A percentile compares a stretch with the other conserved stretches of the same genome.
These are phyloP conservation scores for Nicotiana obtusifolia DNA, from an alignment of 257 asterid species.

Conservation along the genomic window DNA sequence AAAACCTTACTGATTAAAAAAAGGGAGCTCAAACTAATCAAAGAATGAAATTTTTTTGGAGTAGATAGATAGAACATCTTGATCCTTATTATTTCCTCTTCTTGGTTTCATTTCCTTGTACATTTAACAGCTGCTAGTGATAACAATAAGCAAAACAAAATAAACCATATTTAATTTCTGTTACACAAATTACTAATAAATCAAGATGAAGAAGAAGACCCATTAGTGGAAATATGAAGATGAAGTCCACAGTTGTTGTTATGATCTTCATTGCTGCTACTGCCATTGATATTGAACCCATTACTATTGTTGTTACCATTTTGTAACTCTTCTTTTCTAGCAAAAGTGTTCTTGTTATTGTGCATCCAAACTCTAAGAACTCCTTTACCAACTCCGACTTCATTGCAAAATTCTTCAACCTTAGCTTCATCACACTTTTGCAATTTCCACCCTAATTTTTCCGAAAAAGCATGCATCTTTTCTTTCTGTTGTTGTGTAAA, in stretches of 20 bases:
- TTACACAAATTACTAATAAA: not conserved
- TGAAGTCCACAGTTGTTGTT: conserved; percentile 8
- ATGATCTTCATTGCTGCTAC: not conserved
- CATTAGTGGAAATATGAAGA: conserved; percentile 16
- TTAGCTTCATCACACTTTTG: conserved; percentile 17
- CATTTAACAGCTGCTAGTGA: not conserved
- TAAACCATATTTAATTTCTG: not conserved
- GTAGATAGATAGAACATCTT: not conserved
- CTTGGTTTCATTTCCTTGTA: not conserved
- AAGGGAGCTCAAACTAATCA: not conserved
- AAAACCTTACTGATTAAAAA: not conserved
- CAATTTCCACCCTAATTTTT: conserved; percentile 22
- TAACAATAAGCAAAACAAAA: not conserved
- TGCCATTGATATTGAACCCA: conserved; percentile 2
- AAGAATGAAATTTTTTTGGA: not conserved
- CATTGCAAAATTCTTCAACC: conserved; percentile 25
- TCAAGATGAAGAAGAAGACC: conserved; percentile 25
- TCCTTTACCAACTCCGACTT: conserved; percentile 26
- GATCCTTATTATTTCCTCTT: not conserved
- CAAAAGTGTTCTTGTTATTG: conserved; percentile 31
- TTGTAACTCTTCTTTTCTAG: not conserved
- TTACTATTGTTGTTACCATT: not conserved
- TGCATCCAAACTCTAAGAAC: conserved; percentile 50
- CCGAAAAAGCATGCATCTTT: conserved; percentile 15
- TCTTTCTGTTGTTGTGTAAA: conserved; percentile 21